Evolutionary conservation across 768 basidiomycete species (phyloP).

Genomic region (Hygrophorus russula): DNA sequence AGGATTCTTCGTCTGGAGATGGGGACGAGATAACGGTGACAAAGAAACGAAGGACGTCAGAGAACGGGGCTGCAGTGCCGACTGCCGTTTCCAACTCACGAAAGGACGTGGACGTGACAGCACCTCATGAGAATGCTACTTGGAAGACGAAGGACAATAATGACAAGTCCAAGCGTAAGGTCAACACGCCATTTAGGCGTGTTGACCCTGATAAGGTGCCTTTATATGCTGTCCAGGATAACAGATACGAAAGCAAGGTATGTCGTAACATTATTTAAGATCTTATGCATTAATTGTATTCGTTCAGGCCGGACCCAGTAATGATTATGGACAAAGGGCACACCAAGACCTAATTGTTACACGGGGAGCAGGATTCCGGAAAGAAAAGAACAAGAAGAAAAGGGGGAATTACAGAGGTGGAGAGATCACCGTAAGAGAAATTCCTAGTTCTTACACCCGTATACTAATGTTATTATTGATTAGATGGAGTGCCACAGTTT

Average conservation of each 20-base stretch:
- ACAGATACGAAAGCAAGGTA: constrained; percentile 76
- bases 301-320: constrained; percentile 43
- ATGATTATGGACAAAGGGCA: constrained; percentile 86
- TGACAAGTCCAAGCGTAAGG: constrained; percentile 25
- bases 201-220: constrained; percentile 55
- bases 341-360: constrained; percentile 86
- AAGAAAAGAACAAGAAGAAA: constrained; percentile 99
- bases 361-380: constrained; percentile 88
- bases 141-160: constrained; percentile 11
- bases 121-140: constrained; percentile 4
- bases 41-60: constrained; percentile 54
- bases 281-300: background rate
- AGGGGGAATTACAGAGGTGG: constrained; percentile 89
- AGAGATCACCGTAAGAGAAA: constrained; percentile 72
- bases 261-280: constrained; percentile 11
- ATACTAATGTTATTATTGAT: constrained; percentile 2
- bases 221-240: constrained; percentile 37
- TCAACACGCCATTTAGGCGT: constrained; percentile 68
- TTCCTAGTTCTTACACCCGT: background rate
- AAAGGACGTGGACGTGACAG: constrained; percentile 5
- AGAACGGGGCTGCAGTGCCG: constrained; percentile 35
- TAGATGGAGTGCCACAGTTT: constrained; percentile 81
- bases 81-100: constrained; percentile 26
- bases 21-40: constrained; percentile 24
- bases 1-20: constrained; percentile 1